Conservation (phyloP, 345 rosid genomes). For the Sonneratia alba region DNA sequence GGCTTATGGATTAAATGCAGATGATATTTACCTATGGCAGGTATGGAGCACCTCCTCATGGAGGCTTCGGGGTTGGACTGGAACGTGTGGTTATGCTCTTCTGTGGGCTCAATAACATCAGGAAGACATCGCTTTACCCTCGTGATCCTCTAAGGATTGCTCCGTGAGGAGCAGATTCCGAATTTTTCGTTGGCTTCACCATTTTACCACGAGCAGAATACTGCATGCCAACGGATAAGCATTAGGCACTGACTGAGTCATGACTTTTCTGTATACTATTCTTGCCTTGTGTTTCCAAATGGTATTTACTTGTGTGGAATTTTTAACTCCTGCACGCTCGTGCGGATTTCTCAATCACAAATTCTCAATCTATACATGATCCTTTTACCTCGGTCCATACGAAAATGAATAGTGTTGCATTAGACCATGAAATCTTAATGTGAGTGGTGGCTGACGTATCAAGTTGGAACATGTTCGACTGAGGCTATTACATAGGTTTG, state of each 20-base stretch:
- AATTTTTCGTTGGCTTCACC: not conserved
- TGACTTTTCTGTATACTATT: too few relatives aligned
- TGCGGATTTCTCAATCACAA: too few relatives aligned
- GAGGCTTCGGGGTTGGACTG: conserved; percentile 82
- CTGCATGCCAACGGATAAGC: not conserved
- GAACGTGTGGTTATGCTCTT: conserved; percentile 90
- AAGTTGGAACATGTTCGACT: too few relatives aligned
- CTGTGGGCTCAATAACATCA: conserved; percentile 65
- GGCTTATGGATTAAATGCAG: conserved; percentile 53
- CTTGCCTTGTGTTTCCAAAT: too few relatives aligned
- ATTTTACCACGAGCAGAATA: not conserved
- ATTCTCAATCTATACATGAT: too few relatives aligned
- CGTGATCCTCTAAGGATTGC: conserved; percentile 72
- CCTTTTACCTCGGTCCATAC: not conserved
- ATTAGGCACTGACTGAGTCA: too few relatives aligned
- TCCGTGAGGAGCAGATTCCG: conserved; percentile 27
- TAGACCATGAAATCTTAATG: too few relatives aligned
- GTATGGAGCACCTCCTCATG: conserved; percentile 83
- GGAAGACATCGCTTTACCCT: conserved; percentile 75
- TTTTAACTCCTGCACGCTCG: too few relatives aligned
- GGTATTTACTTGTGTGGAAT: too few relatives aligned
- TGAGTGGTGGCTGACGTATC: too few relatives aligned
- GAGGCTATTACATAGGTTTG: too few relatives aligned
- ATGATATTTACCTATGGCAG: conserved; percentile 20
- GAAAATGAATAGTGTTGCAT: not conserved